phyloP scores from a whole-genome alignment of 2,329 filamentous ascomycete genomes.

The Xylariaceae sp. region DNA sequence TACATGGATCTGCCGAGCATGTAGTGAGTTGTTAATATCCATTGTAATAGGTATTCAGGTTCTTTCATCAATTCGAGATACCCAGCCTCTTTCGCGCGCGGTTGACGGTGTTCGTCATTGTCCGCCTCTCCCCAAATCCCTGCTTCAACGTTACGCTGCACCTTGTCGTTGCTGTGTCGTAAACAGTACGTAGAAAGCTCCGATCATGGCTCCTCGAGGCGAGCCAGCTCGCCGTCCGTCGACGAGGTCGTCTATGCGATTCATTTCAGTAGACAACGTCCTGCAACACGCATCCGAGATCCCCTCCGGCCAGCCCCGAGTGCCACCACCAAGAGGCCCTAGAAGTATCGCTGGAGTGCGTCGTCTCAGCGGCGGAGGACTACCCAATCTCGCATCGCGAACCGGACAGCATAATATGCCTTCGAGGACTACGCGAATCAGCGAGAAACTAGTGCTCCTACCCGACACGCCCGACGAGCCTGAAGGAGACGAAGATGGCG shows the following conservation, averaged over 20 bases:
- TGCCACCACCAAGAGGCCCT: constrained; percentile 52
- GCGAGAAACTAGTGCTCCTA: constrained; percentile 91
- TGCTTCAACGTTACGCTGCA: no score
- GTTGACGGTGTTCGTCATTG: no score
- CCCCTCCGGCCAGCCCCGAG: constrained; percentile 83
- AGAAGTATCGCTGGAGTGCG: constrained; percentile 42
- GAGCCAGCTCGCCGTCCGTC: constrained; percentile 13
- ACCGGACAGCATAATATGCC: constrained; percentile 60
- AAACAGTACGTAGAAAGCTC: neutral
- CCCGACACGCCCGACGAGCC: constrained; percentile 69
- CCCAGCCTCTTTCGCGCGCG: no score
- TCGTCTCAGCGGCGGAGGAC: constrained; percentile 38
- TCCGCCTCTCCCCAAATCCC: no score
- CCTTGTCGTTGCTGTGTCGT: neutral
- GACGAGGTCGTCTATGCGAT: constrained; percentile 51
- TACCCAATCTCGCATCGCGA: constrained; percentile 39
- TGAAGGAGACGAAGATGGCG: constrained; percentile 48
- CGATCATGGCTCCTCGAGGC: constrained; percentile 12
- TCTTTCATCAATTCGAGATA: no score
- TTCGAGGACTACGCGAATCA: constrained; percentile 85
- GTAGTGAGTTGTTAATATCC: no score
- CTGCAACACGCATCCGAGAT: constrained; percentile 92
- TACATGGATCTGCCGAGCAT: no score
- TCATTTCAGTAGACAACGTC: constrained; percentile 89
- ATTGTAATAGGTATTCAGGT: no score